phyloP scores from a whole-genome alignment of 306 rosid genomes.

The Crotalaria pallida region DNA sequence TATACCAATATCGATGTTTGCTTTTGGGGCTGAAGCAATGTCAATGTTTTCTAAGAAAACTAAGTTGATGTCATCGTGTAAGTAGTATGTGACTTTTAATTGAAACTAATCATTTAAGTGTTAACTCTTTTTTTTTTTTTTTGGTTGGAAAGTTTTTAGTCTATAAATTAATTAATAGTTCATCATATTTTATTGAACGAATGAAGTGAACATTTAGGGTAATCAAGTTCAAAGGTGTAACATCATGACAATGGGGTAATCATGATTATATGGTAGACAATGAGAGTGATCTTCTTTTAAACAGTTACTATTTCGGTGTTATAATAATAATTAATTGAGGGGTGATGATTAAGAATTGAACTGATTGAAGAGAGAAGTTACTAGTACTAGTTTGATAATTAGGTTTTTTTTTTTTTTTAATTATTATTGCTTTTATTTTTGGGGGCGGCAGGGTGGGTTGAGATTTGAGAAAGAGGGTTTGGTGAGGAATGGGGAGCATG shows the following conservation, averaged over 20 bases:
- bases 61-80: too few species aligned
- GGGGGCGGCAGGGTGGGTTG: constrained; percentile 10
- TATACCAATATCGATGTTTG: too few species aligned
- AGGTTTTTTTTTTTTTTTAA: too few species aligned
- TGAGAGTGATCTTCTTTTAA: not conserved
- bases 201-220: not conserved
- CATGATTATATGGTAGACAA: not conserved
- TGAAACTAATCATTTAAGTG: too few species aligned
- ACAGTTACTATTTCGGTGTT: too few species aligned
- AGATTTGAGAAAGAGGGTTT: constrained; percentile 32
- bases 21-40: too few species aligned
- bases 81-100: too few species aligned
- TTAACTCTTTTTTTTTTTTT: too few species aligned
- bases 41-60: too few species aligned
- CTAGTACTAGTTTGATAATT: too few species aligned
- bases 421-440: not conserved
- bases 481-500: constrained; percentile 33
- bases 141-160: too few species aligned
- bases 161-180: too few species aligned
- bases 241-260: not conserved
- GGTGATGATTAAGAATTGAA: not conserved
- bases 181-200: not conserved
- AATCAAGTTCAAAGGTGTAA: not conserved
- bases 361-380: not conserved
- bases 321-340: not conserved